Evolutionary conservation across 225 moss, liverwort and hornwort species (phyloP).

Genomic region (Ulota crispa): DNA sequence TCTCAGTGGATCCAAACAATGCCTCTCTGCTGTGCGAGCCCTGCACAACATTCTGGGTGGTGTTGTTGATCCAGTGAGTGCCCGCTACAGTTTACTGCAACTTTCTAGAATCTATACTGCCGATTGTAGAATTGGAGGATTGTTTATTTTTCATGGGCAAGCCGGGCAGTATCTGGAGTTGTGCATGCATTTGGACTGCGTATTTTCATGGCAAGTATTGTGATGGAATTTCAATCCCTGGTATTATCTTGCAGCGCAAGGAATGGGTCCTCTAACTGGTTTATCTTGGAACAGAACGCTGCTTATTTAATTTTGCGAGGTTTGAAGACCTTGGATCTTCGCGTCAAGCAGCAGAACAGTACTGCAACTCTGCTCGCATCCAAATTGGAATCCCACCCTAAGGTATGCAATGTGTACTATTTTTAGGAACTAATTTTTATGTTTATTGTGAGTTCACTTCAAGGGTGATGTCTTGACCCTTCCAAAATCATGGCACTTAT

Average conservation of each 20-base stretch:
- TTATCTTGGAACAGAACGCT: slow-evolving; percentile 66
- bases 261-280: neutral
- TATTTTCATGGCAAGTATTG: neutral
- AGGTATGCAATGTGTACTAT: slow-evolving; percentile 46
- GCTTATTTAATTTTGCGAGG: slow-evolving; percentile 94
- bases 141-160: neutral
- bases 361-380: slow-evolving; percentile 74
- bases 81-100: neutral
- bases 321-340: slow-evolving; percentile 91
- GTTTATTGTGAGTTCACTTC: neutral
- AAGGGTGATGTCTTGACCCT: neutral
- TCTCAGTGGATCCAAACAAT: slow-evolving; percentile 83
- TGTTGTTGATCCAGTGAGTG: slow-evolving; percentile 87
- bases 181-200: neutral
- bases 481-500: neutral
- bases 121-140: neutral
- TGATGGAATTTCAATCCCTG: neutral
- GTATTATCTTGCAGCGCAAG: neutral
- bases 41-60: slow-evolving; percentile 95
- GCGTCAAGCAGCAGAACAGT: slow-evolving; percentile 83
- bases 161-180: neutral
- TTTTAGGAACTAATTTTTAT: neutral
- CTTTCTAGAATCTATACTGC: neutral
- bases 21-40: slow-evolving; percentile 78
- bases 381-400: slow-evolving; percentile 76